Percentiles rank a stretch among this genome's conserved stretches.
Evolutionary conservation across 2,329 filamentous ascomycete genomes (phyloP).

Genomic region (Chalaropsis ovoidea): DNA sequence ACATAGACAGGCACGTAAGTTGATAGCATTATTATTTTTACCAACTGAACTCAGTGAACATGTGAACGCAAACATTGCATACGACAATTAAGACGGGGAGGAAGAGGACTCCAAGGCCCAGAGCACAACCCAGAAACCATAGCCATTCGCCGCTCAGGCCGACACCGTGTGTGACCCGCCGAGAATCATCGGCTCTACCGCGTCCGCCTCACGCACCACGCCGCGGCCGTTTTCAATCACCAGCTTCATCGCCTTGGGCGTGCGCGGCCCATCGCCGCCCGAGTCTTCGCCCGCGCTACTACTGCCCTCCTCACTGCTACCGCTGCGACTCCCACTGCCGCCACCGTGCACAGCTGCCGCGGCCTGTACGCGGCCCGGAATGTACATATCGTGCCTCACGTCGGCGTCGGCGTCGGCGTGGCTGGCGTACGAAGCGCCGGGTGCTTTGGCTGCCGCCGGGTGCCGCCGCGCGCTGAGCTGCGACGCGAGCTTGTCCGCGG

Average conservation of each 20-base stretch:
- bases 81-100: background rate
- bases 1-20: conserved; percentile 7
- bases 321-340: background rate
- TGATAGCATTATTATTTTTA: background rate
- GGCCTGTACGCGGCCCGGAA: too few species aligned
- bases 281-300: background rate
- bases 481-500: conserved; percentile 16
- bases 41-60: conserved; percentile 8
- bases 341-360: background rate
- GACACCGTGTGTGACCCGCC: conserved; percentile 20
- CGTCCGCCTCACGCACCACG: background rate
- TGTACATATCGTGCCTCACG: background rate
- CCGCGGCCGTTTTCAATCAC: conserved; percentile 20
- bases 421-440: background rate
- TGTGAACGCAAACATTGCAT: background rate
- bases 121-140: background rate
- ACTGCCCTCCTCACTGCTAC: background rate
- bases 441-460: conserved; percentile 2
- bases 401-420: background rate
- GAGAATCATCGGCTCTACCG: conserved; percentile 16
- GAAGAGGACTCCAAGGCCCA: too few species aligned
- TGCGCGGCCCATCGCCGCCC: conserved; percentile 28
- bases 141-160: background rate
- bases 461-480: conserved; percentile 9
- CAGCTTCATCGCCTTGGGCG: conserved; percentile 30